phyloP scores from a whole-genome alignment of 805 yeast species.

The Maudiozyma saulgeensis region DNA sequence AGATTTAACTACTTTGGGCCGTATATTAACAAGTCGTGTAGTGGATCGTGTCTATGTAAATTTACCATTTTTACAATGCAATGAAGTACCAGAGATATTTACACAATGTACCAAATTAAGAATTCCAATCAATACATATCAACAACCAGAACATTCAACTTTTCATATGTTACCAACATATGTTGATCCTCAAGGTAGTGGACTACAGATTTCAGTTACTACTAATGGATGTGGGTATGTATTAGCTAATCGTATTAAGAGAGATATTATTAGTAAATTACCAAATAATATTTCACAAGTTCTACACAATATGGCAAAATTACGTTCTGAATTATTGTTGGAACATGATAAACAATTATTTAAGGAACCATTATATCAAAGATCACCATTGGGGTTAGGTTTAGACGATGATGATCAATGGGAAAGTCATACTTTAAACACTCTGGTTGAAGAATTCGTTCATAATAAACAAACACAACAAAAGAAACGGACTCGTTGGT shows the following conservation, averaged over 20 bases:
- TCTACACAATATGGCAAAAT: constrained; percentile 57
- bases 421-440: constrained; percentile 49
- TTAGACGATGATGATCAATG: constrained; percentile 59
- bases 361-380: constrained; percentile 17
- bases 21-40: constrained; percentile 48
- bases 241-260: constrained; percentile 65
- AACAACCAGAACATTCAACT: constrained; percentile 59
- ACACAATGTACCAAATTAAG: constrained; percentile 48
- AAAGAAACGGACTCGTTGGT: constrained; percentile 65
- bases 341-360: constrained; percentile 35
- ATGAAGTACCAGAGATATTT: constrained; percentile 35
- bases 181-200: constrained; percentile 46
- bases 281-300: constrained; percentile 65
- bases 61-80: constrained; percentile 27
- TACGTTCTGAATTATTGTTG: constrained; percentile 46
- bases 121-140: constrained; percentile 77
- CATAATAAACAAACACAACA: constrained; percentile 44
- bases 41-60: constrained; percentile 74
- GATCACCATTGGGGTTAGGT: constrained; percentile 26
- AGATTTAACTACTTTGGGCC: constrained; percentile 50
- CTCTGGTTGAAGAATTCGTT: constrained; percentile 50
- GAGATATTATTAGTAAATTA: constrained; percentile 56
- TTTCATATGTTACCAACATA: constrained; percentile 69
- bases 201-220: constrained; percentile 70
- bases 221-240: constrained; percentile 88